phyloP scores from a whole-genome alignment of 805 yeast genomes.

The Metschnikowia cubensis region DNA sequence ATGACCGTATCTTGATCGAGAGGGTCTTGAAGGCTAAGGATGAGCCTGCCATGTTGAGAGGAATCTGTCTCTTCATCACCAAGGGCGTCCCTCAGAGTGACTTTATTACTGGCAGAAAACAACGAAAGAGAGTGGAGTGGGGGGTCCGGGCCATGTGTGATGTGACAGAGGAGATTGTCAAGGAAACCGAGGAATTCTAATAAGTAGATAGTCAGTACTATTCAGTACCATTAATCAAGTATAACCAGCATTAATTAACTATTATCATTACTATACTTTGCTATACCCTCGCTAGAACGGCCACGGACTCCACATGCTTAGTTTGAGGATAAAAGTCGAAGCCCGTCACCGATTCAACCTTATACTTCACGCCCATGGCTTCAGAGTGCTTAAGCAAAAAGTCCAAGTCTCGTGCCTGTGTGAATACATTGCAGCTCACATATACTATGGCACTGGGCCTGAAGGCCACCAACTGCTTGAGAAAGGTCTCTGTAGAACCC shows the following conservation, averaged over 20 bases:
- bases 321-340: constrained; percentile 55
- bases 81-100: constrained; percentile 44
- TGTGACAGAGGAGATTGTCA: constrained; percentile 43
- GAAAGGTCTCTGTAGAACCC: constrained; percentile 34
- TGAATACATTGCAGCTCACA: constrained; percentile 43
- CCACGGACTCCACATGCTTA: constrained; percentile 55
- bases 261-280: too few relatives aligned
- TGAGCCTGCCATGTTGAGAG: constrained; percentile 56
- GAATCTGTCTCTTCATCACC: constrained; percentile 59
- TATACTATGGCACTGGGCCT: constrained; percentile 37
- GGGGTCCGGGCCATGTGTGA: constrained; percentile 55
- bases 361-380: constrained; percentile 12
- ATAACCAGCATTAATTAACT: too few relatives aligned
- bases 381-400: constrained; percentile 24
- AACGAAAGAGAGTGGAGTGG: constrained; percentile 60
- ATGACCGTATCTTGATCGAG: constrained; percentile 48
- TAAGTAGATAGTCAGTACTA: not conserved
- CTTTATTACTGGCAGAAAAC: constrained; percentile 51
- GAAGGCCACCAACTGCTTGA: constrained; percentile 35
- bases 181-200: constrained; percentile 8
- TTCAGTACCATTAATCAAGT: too few relatives aligned
- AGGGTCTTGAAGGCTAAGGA: constrained; percentile 53
- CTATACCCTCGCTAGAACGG: constrained; percentile 29
- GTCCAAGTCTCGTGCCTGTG: constrained; percentile 43
- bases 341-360: constrained; percentile 26